Conservation (phyloP, 2,329 filamentous ascomycete genomes). For the Apiospora phragmitis region DNA sequence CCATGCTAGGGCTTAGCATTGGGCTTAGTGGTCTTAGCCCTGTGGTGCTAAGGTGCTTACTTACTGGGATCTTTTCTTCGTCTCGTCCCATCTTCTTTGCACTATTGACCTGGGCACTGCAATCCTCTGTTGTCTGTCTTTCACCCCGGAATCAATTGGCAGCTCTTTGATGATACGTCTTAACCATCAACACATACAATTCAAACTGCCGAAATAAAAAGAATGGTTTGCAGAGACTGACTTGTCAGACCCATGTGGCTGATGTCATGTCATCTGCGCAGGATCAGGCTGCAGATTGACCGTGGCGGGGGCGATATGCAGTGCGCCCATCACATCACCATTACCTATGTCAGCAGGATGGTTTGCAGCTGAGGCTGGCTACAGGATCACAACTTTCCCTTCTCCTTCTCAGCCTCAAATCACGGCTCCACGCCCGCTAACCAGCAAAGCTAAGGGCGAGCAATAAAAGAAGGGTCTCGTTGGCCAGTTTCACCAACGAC, state of each 20-base stretch:
- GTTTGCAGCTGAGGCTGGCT: neutral
- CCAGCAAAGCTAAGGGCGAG: neutral
- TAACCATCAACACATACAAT: neutral
- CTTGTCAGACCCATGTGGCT: neutral
- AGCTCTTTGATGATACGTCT: neutral
- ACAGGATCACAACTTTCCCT: neutral
- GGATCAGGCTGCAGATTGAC: neutral
- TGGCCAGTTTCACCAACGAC: neutral
- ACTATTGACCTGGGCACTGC: neutral
- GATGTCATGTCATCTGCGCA: neutral
- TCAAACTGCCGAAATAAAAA: neutral
- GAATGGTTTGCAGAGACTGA: neutral
- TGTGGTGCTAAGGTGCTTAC: too few relatives aligned
- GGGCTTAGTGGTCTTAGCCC: neutral
- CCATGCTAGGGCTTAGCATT: neutral
- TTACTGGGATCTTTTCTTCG: neutral
- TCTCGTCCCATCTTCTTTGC: neutral
- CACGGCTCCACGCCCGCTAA: neutral
- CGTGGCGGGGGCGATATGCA: neutral
- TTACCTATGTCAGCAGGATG: neutral
- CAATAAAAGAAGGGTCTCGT: neutral
- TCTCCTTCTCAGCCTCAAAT: neutral
- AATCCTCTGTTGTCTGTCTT: neutral
- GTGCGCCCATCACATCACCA: neutral
- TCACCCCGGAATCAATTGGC: neutral